These are phyloP conservation scores for Pseudoperonospora humuli DNA, from an alignment of 352 stramenopile species.

Conservation along the genomic window DNA sequence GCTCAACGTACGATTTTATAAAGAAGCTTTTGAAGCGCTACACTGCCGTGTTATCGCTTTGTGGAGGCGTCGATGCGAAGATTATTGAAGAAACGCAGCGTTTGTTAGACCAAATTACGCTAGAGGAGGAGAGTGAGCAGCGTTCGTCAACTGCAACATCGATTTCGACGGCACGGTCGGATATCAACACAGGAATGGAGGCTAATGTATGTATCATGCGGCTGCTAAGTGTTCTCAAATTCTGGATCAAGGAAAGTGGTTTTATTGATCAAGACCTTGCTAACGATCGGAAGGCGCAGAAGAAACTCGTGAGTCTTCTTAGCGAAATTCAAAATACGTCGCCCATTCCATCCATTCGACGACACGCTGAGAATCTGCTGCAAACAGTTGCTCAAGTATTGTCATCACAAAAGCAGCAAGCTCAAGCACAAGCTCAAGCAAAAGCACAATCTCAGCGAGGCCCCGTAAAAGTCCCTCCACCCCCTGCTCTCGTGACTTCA, in stretches of 20 bases:
- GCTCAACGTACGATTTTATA: slow-evolving; percentile 78
- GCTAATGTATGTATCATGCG: slow-evolving; percentile 85
- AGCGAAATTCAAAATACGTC: slow-evolving; percentile 72
- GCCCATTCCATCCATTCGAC: slow-evolving; percentile 61
- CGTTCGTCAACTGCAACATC: slow-evolving; percentile 50
- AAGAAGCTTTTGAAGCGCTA: slow-evolving; percentile 87
- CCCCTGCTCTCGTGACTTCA: slow-evolving; percentile 22
- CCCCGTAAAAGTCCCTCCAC: slow-evolving; percentile 8
- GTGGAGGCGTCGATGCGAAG: slow-evolving; percentile 35
- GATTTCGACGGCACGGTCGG: slow-evolving; percentile 59
- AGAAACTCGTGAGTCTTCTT: slow-evolving; percentile 67
- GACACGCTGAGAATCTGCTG: slow-evolving; percentile 66
- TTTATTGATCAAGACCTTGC: slow-evolving; percentile 76
- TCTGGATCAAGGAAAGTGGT: slow-evolving; percentile 82
- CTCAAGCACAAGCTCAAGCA: slow-evolving; percentile 14
- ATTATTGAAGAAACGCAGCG: slow-evolving; percentile 54
- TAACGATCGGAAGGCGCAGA: slow-evolving; percentile 57
- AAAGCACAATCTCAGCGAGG: slow-evolving; percentile 17
- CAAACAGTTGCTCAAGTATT: slow-evolving; percentile 56
- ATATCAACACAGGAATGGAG: slow-evolving; percentile 77
- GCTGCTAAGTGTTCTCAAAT: slow-evolving; percentile 80
- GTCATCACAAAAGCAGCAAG: slow-evolving; percentile 40
- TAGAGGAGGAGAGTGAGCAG: slow-evolving; percentile 46
- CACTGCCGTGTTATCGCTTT: slow-evolving; percentile 59
- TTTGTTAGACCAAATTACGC: slow-evolving; percentile 55